Percentiles rank a stretch among this genome's conserved stretches.
These are phyloP conservation scores for Wickerhamiella occidentalis DNA, from an alignment of 805 yeast genomes.

Conservation along the genomic window DNA sequence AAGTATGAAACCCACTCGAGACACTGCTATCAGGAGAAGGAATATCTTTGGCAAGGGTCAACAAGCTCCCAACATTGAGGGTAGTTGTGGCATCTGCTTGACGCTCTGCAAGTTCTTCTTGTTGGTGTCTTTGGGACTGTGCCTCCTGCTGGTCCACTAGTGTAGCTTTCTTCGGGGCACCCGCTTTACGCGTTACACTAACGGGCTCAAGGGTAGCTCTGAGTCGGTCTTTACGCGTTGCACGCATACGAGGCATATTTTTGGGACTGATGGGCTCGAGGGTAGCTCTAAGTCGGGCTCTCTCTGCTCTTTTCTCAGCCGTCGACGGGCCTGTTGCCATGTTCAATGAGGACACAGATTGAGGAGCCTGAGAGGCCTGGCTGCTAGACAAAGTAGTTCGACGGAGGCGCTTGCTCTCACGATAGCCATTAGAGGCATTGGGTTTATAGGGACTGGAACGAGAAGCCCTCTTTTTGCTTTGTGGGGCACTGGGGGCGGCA, in stretches of 20 bases:
- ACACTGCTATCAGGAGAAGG: constrained; percentile 3
- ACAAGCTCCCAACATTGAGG: background rate
- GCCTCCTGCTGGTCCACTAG: background rate
- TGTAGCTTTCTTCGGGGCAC: background rate
- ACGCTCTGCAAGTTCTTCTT: background rate
- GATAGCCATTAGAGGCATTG: background rate
- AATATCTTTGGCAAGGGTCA: background rate
- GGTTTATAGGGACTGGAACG: background rate
- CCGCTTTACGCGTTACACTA: background rate
- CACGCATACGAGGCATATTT: background rate
- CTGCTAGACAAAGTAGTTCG: no score
- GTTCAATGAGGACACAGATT: background rate
- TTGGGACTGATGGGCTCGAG: background rate
- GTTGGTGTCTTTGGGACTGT: background rate
- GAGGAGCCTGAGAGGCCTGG: no score
- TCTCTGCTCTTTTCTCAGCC: constrained; percentile 1
- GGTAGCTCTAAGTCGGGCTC: background rate
- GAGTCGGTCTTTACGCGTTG: background rate
- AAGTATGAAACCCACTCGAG: constrained; percentile 1
- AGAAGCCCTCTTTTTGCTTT: background rate
- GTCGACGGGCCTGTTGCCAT: background rate
- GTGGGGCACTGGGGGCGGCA: background rate
- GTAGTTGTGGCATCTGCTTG: background rate
- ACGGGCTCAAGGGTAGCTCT: background rate
- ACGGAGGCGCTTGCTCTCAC: background rate